Evolutionary conservation across 1,284 basidiomycete species (phyloP).

Genomic region (Waitea zeae): DNA sequence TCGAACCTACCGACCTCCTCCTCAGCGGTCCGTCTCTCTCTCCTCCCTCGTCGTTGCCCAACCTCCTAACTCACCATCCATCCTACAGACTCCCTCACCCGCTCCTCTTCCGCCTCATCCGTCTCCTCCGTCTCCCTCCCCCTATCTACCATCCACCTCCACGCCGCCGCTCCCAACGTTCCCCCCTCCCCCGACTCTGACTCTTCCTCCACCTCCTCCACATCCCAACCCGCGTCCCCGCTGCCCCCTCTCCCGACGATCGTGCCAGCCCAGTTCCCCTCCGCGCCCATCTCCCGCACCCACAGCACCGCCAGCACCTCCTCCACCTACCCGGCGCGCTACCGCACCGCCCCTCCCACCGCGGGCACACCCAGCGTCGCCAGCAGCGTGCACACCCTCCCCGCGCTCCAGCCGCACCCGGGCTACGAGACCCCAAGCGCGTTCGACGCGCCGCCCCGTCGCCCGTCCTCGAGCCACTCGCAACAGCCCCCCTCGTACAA

Average conservation of each 20-base stretch:
- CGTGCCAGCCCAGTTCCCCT: too few species aligned
- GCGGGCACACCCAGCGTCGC: conserved; percentile 58
- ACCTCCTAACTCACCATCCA: neutral
- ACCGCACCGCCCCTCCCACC: conserved; percentile 50
- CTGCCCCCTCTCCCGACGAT: too few species aligned
- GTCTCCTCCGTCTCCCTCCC: conserved; percentile 31
- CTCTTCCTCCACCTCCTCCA: too few species aligned
- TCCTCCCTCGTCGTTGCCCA: conserved; percentile 3
- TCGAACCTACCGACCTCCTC: conserved; percentile 51
- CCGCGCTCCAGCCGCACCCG: conserved; percentile 47
- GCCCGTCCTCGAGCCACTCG: too few species aligned
- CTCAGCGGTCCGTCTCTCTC: conserved; percentile 38
- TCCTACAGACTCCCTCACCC: conserved; percentile 25
- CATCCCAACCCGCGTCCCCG: too few species aligned
- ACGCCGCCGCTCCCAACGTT: too few species aligned
- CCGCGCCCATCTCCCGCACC: too few species aligned
- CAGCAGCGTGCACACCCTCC: conserved; percentile 36
- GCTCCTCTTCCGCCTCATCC: conserved; percentile 42
- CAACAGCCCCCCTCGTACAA: too few species aligned
- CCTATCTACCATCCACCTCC: conserved; percentile 7
- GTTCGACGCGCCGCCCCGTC: neutral
- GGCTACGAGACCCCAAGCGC: conserved; percentile 33
- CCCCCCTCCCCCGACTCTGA: too few species aligned
- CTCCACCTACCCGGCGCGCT: too few species aligned
- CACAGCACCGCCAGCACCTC: too few species aligned